phyloP scores from a whole-genome alignment of 768 basidiomycete species.

The Amyloporia xantha region DNA sequence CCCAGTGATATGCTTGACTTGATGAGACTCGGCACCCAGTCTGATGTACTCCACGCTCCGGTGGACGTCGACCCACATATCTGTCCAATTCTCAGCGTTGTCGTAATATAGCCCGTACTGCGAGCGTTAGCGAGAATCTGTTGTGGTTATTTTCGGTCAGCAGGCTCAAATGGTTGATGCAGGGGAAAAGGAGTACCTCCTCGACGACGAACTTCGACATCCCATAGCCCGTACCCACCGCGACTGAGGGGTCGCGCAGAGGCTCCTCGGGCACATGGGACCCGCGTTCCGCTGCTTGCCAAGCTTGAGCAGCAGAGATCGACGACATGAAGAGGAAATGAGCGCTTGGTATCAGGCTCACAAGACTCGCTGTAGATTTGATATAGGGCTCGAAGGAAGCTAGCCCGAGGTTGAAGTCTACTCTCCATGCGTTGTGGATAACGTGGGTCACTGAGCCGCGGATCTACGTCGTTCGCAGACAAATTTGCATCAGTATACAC shows the following conservation, averaged over 20 bases:
- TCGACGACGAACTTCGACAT: constrained; percentile 30
- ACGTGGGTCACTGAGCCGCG: constrained; percentile 8
- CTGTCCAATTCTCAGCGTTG: constrained; percentile 29
- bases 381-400: constrained; percentile 32
- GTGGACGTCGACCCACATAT: constrained; percentile 20
- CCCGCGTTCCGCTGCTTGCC: constrained; percentile 10
- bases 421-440: constrained; percentile 34
- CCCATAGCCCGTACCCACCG: constrained; percentile 25
- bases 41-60: constrained; percentile 26
- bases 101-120: constrained; percentile 25
- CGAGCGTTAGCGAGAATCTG: constrained; percentile 27
- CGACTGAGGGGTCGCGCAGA: constrained; percentile 15
- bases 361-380: constrained; percentile 9
- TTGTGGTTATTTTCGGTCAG: constrained; percentile 5
- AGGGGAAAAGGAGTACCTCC: constrained; percentile 8
- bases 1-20: constrained; percentile 25
- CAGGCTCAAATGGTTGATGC: no score
- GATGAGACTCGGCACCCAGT: constrained; percentile 31
- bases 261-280: constrained; percentile 4
- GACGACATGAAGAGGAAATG: constrained; percentile 21
- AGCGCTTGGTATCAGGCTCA: background rate
- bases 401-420: constrained; percentile 36
- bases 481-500: no score
- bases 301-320: constrained; percentile 9
- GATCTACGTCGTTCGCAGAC: constrained; percentile 6